These are phyloP conservation scores for Xanthoconium purpureum DNA, from an alignment of 768 basidiomycete species.

Conservation along the genomic window DNA sequence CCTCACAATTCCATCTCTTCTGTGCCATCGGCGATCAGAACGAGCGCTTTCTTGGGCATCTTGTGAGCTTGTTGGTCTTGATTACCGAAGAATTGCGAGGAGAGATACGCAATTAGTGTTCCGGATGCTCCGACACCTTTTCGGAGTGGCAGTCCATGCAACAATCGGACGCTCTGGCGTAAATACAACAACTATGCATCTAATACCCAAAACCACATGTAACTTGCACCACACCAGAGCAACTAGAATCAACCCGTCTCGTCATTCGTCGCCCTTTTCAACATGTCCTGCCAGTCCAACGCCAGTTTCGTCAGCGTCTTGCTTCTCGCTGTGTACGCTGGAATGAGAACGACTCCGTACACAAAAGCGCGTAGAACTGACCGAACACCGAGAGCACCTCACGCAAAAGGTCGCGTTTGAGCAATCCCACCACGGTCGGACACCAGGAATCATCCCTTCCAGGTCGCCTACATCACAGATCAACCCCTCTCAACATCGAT, in stretches of 20 bases:
- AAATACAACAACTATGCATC: not conserved
- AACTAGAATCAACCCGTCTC: conserved; percentile 29
- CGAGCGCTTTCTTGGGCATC: conserved; percentile 47
- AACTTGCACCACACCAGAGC: too few relatives aligned
- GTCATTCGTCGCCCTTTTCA: conserved; percentile 61
- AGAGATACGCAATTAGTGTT: not conserved
- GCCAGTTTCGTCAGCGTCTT: conserved; percentile 74
- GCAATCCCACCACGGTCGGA: conserved; percentile 63
- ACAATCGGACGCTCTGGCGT: not conserved
- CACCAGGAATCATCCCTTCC: conserved; percentile 62
- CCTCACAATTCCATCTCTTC: conserved; percentile 83
- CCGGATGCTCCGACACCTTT: not conserved
- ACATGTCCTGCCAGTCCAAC: conserved; percentile 76
- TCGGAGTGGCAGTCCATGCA: not conserved
- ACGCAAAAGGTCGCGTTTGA: conserved; percentile 78
- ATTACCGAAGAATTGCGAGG: conserved; percentile 1
- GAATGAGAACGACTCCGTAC: conserved; percentile 1
- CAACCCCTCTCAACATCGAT: not conserved
- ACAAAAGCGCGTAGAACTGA: conserved; percentile 35
- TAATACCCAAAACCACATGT: not conserved
- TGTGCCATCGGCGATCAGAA: conserved; percentile 78
- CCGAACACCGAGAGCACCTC: conserved; percentile 81
- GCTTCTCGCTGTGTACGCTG: conserved; percentile 52
- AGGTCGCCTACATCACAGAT: conserved; percentile 51
- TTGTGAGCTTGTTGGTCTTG: not conserved